phyloP scores from a whole-genome alignment of 2,329 filamentous ascomycete species.

The Neoarthrinium moseri region DNA sequence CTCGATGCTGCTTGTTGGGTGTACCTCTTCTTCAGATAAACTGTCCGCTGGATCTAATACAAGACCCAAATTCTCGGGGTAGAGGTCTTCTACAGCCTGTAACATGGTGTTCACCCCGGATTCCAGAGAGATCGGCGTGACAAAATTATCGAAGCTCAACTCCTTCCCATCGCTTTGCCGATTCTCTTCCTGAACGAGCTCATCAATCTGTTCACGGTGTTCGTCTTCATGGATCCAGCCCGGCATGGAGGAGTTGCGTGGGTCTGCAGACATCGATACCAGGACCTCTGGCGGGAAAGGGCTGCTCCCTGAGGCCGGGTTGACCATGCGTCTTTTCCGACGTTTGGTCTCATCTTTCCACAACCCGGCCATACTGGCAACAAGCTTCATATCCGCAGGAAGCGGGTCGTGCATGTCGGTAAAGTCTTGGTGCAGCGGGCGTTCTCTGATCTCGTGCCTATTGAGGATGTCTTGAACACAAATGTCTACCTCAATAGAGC shows the following conservation, averaged over 20 bases:
- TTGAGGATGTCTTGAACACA: conserved; percentile 88
- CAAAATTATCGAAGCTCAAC: conserved; percentile 65
- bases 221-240: conserved; percentile 94
- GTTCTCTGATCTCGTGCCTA: conserved; percentile 68
- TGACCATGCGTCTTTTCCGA: conserved; percentile 69
- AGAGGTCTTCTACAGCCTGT: conserved; percentile 85
- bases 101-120: conserved; percentile 70
- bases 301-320: conserved; percentile 62
- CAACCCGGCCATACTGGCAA: conserved; percentile 89
- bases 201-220: conserved; percentile 63
- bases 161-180: conserved; percentile 40
- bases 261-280: conserved; percentile 85
- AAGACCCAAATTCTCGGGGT: conserved; percentile 62
- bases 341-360: conserved; percentile 89
- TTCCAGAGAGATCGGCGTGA: conserved; percentile 52
- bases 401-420: conserved; percentile 67
- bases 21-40: conserved; percentile 23
- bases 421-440: conserved; percentile 86
- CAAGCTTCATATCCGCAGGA: conserved; percentile 71
- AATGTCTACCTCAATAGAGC: conserved; percentile 85
- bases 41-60: conserved; percentile 39
- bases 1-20: conserved; percentile 46
- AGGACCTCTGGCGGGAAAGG: conserved; percentile 81
- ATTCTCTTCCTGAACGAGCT: conserved; percentile 65
- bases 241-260: conserved; percentile 67